phyloP scores from a whole-genome alignment of 148 eudicot genomes.

The Silene conica region DNA sequence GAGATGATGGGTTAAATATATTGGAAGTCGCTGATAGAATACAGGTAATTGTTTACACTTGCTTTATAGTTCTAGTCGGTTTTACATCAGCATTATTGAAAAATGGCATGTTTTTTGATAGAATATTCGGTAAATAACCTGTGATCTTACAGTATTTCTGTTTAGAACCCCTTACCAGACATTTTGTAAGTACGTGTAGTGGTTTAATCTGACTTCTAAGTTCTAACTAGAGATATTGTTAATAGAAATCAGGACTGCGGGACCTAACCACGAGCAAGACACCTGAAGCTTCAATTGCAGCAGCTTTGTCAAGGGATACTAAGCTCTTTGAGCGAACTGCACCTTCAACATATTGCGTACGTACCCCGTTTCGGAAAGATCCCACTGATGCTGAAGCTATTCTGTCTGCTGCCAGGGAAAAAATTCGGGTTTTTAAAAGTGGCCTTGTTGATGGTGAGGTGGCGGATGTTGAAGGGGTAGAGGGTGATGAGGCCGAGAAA shows the following conservation, averaged over 20 bases:
- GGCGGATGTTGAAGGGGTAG: conserved; percentile 54
- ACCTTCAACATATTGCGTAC: conserved; percentile 89
- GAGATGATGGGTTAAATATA: conserved; percentile 71
- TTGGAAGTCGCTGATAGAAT: conserved; percentile 88
- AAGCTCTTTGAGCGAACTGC: conserved; percentile 95
- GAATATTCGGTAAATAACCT: not conserved
- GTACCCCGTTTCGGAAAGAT: conserved; percentile 75
- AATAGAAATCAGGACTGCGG: conserved; percentile 84
- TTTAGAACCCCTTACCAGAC: not conserved
- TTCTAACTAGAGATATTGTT: conserved; percentile 6
- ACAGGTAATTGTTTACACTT: conserved; percentile 45
- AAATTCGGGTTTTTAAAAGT: conserved; percentile 50
- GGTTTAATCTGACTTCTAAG: not conserved
- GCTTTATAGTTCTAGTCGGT: not conserved
- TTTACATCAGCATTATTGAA: not conserved
- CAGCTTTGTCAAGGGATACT: conserved; percentile 89
- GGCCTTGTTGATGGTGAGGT: conserved; percentile 61
- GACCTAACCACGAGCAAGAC: conserved; percentile 95
- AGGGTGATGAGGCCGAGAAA: conserved; percentile 67
- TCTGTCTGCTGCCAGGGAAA: conserved; percentile 69
- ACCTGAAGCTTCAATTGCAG: conserved; percentile 95
- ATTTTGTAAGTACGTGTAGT: not conserved
- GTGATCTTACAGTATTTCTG: not conserved
- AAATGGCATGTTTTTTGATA: no score
- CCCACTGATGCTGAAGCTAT: conserved; percentile 66